Conservation (phyloP, 331 rosid genomes). For the Phaseolus coccineus region DNA sequence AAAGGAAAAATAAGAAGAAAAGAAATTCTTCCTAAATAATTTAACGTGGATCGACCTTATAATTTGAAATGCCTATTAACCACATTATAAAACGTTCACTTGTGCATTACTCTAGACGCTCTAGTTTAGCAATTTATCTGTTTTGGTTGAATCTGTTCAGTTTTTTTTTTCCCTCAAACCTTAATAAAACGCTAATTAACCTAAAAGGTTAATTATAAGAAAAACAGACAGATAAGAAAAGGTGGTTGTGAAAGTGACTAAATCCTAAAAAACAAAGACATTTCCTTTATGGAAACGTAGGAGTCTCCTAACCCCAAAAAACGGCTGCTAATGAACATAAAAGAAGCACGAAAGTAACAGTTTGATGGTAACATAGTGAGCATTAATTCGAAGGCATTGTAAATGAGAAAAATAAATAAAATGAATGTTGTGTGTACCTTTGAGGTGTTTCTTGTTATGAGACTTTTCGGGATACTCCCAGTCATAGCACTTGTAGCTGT, state of each 20-base stretch:
- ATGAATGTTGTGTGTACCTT: constrained; percentile 54
- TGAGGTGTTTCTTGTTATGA: constrained; percentile 81
- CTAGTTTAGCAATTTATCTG: neutral
- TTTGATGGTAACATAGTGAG: neutral
- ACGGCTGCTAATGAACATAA: neutral
- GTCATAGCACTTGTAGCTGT: constrained; percentile 80
- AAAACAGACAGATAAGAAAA: neutral
- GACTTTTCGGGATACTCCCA: constrained; percentile 80
- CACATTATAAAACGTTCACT: neutral
- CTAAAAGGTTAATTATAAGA: neutral
- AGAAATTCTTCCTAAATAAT: neutral
- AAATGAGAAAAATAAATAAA: neutral
- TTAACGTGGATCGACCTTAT: neutral
- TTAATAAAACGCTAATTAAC: neutral
- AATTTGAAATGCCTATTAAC: neutral
- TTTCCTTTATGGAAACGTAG: neutral
- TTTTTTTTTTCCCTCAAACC: neutral
- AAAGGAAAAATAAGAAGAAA: neutral
- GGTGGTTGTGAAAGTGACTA: neutral
- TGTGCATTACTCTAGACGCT: neutral
- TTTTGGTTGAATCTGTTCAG: neutral
- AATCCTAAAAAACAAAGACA: neutral
- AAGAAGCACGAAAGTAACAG: neutral
- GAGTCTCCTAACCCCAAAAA: neutral
- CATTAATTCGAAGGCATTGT: neutral